Evolutionary conservation across 2,329 filamentous ascomycete species (phyloP).

Genomic region (Aspergillus tanneri): DNA sequence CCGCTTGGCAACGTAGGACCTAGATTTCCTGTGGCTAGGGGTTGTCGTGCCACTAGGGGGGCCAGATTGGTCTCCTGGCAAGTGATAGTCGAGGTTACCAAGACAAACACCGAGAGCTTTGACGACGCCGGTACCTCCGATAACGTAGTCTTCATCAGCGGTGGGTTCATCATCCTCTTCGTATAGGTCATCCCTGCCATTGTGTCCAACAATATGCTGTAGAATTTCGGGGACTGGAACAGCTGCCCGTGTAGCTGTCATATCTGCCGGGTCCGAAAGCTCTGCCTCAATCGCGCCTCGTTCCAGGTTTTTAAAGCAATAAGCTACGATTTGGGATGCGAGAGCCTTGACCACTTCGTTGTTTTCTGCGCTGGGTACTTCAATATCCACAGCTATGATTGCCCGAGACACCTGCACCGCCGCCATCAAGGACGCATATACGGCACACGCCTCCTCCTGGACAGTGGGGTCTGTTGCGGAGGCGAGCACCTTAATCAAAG

Average conservation of each 20-base stretch:
- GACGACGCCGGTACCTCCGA: conserved; percentile 90
- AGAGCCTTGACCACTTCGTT: conserved; percentile 89
- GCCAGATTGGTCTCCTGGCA: conserved; percentile 39
- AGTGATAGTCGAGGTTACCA: conserved; percentile 67
- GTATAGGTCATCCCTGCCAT: conserved; percentile 50
- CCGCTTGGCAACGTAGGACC: conserved; percentile 56
- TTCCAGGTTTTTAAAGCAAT: conserved; percentile 90
- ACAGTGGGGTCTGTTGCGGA: conserved; percentile 74
- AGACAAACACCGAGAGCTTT: conserved; percentile 91
- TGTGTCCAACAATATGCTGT: conserved; percentile 78
- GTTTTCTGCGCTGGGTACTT: conserved; percentile 76
- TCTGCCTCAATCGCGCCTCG: conserved; percentile 67
- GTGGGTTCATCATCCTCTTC: conserved; percentile 66
- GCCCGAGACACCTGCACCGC: conserved; percentile 80
- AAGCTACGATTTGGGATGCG: conserved; percentile 91
- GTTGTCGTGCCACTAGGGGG: conserved; percentile 55
- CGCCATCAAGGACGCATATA: conserved; percentile 88
- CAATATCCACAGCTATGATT: conserved; percentile 86
- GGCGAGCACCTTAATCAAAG: conserved; percentile 61
- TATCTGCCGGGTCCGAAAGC: conserved; percentile 44
- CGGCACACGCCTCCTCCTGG: conserved; percentile 89
- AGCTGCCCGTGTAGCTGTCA: conserved; percentile 44
- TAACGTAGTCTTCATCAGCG: conserved; percentile 91
- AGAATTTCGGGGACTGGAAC: conserved; percentile 78
- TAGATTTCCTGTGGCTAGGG: conserved; percentile 53